Conservation (phyloP, 2,329 filamentous ascomycete genomes). For the Epicoccum nigrum region DNA sequence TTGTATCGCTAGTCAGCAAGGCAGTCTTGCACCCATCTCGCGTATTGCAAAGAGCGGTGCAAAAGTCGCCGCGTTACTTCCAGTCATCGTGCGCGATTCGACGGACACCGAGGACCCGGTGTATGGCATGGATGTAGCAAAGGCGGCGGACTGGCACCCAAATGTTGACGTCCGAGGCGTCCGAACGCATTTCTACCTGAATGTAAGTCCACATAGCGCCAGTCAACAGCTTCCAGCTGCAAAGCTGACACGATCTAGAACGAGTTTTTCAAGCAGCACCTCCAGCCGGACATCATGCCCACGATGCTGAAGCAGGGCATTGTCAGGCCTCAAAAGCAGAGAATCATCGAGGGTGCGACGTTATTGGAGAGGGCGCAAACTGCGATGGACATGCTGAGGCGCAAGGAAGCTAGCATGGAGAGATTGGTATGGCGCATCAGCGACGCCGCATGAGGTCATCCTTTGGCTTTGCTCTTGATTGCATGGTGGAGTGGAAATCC, state of each 20-base stretch:
- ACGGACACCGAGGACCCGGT: constrained; percentile 55
- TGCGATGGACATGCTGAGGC: constrained; percentile 52
- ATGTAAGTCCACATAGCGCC: constrained; percentile 55
- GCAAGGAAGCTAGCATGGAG: constrained; percentile 54
- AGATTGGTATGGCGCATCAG: constrained; percentile 50
- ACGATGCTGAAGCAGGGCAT: constrained; percentile 50
- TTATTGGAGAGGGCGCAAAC: constrained; percentile 51
- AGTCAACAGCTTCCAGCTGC: too few species aligned
- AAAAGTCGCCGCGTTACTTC: constrained; percentile 65
- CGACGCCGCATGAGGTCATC: constrained; percentile 24
- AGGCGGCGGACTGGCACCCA: constrained; percentile 56
- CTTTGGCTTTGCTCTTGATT: background rate
- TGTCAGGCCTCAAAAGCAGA: constrained; percentile 51
- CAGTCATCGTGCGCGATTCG: constrained; percentile 63
- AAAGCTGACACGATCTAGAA: constrained; percentile 51
- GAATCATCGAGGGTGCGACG: constrained; percentile 51
- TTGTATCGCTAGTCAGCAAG: constrained; percentile 42
- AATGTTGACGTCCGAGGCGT: constrained; percentile 62
- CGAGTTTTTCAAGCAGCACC: constrained; percentile 59
- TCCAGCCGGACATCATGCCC: constrained; percentile 63
- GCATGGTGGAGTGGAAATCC: background rate
- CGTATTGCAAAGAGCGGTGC: constrained; percentile 57
- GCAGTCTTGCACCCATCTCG: constrained; percentile 48
- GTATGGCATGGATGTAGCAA: constrained; percentile 61
- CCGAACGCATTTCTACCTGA: constrained; percentile 60